Evolutionary conservation across 306 rosid genomes (phyloP).

Genomic region (Cucurbita argyrosperma): DNA sequence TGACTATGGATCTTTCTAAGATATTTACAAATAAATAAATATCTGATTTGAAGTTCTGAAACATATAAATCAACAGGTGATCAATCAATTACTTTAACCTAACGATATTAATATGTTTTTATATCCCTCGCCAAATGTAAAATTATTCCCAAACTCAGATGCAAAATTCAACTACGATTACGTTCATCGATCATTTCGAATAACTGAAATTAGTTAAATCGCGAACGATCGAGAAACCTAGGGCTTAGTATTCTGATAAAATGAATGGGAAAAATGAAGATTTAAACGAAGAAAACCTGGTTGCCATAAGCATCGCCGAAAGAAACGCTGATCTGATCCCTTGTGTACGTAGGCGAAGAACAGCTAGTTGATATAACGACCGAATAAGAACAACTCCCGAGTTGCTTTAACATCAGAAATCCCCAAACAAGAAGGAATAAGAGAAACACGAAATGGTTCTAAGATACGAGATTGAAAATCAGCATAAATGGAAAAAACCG

Average conservation of each 20-base stretch:
- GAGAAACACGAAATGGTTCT: background rate
- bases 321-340: conserved; percentile 52
- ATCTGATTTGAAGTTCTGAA: background rate
- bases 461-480: background rate
- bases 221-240: background rate
- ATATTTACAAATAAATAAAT: background rate
- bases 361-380: conserved; percentile 63
- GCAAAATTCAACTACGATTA: background rate
- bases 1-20: background rate
- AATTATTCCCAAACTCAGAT: background rate
- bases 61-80: background rate
- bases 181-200: background rate
- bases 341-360: conserved; percentile 38
- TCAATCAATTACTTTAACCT: background rate
- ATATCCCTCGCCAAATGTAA: background rate
- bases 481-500: background rate
- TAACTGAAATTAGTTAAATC: background rate
- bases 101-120: background rate
- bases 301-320: conserved; percentile 77
- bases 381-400: conserved; percentile 44
- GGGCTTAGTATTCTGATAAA: background rate
- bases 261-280: background rate
- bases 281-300: conserved; percentile 32
- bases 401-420: conserved; percentile 9
- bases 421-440: background rate